Evolutionary conservation across 257 asterid species (phyloP).

Genomic region (Cordia subcordata): DNA sequence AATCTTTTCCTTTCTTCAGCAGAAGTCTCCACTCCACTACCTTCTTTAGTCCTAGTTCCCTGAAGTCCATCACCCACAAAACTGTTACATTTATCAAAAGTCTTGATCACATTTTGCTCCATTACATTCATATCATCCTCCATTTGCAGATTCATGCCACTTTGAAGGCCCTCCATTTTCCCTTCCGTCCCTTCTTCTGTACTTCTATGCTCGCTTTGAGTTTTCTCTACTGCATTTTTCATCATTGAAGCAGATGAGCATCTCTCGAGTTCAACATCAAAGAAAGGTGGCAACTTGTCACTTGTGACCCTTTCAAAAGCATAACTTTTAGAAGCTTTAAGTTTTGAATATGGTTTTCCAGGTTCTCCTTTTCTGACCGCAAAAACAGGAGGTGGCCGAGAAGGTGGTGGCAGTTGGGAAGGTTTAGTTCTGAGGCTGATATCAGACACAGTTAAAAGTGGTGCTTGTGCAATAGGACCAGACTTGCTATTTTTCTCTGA

Average conservation of each 20-base stretch:
- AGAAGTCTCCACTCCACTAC: constrained; percentile 17
- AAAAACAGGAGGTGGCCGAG: constrained; percentile 82
- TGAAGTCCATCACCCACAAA: constrained; percentile 29
- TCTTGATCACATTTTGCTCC: constrained; percentile 32
- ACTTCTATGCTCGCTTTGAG: constrained; percentile 29
- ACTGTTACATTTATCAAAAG: constrained; percentile 14
- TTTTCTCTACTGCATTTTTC: constrained; percentile 34
- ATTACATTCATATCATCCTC: constrained; percentile 15
- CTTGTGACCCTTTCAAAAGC: constrained; percentile 35
- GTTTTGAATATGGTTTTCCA: constrained; percentile 27
- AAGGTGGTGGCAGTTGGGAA: constrained; percentile 81
- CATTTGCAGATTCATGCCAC: constrained; percentile 20
- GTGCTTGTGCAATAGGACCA: constrained; percentile 31
- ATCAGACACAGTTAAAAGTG: constrained; percentile 64
- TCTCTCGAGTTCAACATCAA: constrained; percentile 56
- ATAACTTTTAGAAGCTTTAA: constrained; percentile 36
- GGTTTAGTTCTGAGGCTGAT: constrained; percentile 82
- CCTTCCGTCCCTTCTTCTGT: constrained; percentile 34
- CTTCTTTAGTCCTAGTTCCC: constrained; percentile 20
- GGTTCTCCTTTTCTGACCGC: constrained; percentile 32
- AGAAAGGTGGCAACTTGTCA: constrained; percentile 33
- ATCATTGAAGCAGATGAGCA: constrained; percentile 29
- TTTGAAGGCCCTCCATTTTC: constrained; percentile 19
- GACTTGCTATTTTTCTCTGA: constrained; percentile 22
- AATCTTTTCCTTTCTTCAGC: constrained; percentile 27